Evolutionary conservation across 768 basidiomycete genomes (phyloP), one percentile per base, ranked within the genome.

Genomic region (Ramaria rubella): DNA sequence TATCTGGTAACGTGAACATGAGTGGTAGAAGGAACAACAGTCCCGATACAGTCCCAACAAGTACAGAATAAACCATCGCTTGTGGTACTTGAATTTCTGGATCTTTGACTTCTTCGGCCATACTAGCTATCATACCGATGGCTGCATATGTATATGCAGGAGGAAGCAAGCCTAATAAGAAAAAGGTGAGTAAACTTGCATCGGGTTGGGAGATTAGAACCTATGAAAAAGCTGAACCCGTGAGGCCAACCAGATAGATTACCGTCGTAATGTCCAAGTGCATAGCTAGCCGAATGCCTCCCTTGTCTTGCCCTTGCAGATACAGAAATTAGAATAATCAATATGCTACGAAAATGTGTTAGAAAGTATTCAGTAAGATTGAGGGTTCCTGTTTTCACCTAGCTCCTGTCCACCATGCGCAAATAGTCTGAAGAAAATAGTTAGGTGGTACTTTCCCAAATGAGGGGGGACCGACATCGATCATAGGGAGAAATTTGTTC

Each of bases 181-280:
- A 45, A 60, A n/a, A 6, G 70, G 69, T 68, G 71, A 34, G 27
- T 23, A 42, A 38, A 52, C 5, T 52, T 21, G 21, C 34, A 52
- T 21, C 42, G 6, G 42, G 24, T 2, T 5, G 44, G 44, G 4
- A 8, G 34, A 49, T 23, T 52, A 79, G 81, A 63, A 30, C 83
- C 83, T 31, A 85, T 81, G 65, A 85, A 86, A 64, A 85, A 86
- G 0, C 81, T 75, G 83, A 83, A 86, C 30, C 81, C 85, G 12
- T 80, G 74, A 1, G 75, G 76, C 84, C 84, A 86, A 5, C 85
- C 85, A 0, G 84, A 81, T n/a, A 71, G 67, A n/a, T 82, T 77
- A 1, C 79, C 70, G 62, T 85, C 78, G 53, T 84, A 86, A 57
- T 79, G 74, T 9, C 76, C 76, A 1, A 86, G 71, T 1, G 80